Evolutionary conservation across 2,329 filamentous ascomycete genomes (phyloP), one percentile per base, ranked within the genome.

Genomic region (Emmonsiellopsis sp.): DNA sequence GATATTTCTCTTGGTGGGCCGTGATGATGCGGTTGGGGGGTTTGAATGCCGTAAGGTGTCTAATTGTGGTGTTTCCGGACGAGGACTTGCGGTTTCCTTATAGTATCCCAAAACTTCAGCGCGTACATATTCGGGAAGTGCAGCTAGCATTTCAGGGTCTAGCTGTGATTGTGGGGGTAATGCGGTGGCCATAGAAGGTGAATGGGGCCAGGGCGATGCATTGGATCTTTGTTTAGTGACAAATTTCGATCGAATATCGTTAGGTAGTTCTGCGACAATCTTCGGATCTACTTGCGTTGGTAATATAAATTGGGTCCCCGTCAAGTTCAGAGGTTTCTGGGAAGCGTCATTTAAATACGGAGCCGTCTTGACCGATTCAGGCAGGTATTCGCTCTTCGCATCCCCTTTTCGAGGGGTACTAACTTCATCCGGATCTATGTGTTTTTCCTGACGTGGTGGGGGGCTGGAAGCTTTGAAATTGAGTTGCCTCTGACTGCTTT

Each of bases 281-380:
- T 79, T 76, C 0, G 86, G 84, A 65, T 98, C 93, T 2, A 87
- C 80, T 60, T 95, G 88, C 0, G 70, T 69, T 15, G 93, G 93
- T 61, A 98, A 77, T 46, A 97, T 82, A 63, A 98, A 98, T 63
- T 98, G 93, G 0, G 92, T 95, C 1, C 92, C 89, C 2, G 83
- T 76, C 2, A 89, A 80, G 63, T 96, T 95, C 20, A 95, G 73
- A 1, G 84, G 84, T 57, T 79, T 85, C 20, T 86, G 73, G 8
- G 60, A 63, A 52, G 59, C 62, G 54, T 72, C 68, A 51, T 65
- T 65, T 49, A 72, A 60, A 13, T 62, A 57, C 26, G 66, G 66
- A 34, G 65, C 62, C 37, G 64, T 55, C 34, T 62, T 62, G 9
- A 69, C 61, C 1, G 62, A 63, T 16, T 65, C 61, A 2, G 63